Conservation (phyloP, 345 rosid species). For the Rhizophora mangle region DNA sequence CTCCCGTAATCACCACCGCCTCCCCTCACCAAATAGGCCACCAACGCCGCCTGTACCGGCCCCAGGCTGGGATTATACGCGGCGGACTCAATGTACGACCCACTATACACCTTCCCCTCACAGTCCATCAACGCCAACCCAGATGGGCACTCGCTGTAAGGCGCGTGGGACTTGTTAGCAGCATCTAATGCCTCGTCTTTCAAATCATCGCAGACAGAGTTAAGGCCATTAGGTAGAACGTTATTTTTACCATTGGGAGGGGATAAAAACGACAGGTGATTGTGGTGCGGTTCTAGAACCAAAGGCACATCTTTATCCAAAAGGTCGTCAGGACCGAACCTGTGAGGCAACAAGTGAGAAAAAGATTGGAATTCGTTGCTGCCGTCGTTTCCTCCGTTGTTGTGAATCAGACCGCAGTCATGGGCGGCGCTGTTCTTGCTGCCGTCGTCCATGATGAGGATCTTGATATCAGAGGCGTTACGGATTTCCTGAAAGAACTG, state of each 20-base stretch:
- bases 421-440: slow-evolving; percentile 3
- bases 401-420: background rate
- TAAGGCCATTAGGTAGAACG: slow-evolving; percentile 11
- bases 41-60: slow-evolving; percentile 87
- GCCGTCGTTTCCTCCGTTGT: background rate
- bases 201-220: slow-evolving; percentile 19
- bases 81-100: slow-evolving; percentile 88
- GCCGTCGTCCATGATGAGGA: slow-evolving; percentile 42
- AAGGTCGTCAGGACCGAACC: slow-evolving; percentile 86
- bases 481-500: slow-evolving; percentile 92
- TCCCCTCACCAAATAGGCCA: slow-evolving; percentile 58
- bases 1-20: slow-evolving; percentile 75
- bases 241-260: slow-evolving; percentile 13
- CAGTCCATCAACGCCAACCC: slow-evolving; percentile 74
- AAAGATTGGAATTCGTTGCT: slow-evolving; percentile 30
- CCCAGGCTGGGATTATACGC: slow-evolving; percentile 96
- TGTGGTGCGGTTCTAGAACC: slow-evolving; percentile 58
- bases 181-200: slow-evolving; percentile 59
- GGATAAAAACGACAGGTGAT: slow-evolving; percentile 32
- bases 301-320: slow-evolving; percentile 59
- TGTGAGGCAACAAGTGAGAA: slow-evolving; percentile 54
- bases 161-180: slow-evolving; percentile 81
- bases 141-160: slow-evolving; percentile 84
- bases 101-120: slow-evolving; percentile 71
- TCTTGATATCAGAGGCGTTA: slow-evolving; percentile 47